Base-by-base conservation (phyloP, 768 basidiomycete genomes). In the Kwoniella sp. region DNA sequence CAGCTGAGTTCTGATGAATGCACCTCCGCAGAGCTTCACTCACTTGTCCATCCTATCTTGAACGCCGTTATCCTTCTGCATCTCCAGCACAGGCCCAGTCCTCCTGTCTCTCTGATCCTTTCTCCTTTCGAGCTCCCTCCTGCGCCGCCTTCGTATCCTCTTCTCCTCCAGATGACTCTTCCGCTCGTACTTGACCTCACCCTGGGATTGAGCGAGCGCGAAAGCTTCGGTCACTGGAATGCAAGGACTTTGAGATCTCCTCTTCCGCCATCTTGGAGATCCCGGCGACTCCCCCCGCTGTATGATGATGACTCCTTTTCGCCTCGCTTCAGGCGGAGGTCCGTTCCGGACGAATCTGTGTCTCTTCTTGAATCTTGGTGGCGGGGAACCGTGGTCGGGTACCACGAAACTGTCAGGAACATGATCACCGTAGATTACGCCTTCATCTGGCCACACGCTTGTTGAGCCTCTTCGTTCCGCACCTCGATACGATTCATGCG, bases 381-480 rank as follows among this genome's bases (percentile, higher is more conserved):
- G 28, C 4, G 37, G 29, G 29, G 17, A 29, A 4, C 52, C 48
- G 17, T 53, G 25, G 17, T 47, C 48, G 15, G 28, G 23, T 4
- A 50, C 48, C 13, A 51, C 2, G 17, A 28, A 26, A n/a, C 20
- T 28, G 15, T 52, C 59, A 34, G 50, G 50, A 13, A 29, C 52
- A 34, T 45, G 34, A 34, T 47, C 47, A 41, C 34, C 55, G 41
- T 47, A 37, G 30, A 29, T 17, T 29, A 37, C 2, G 30, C 41
- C 41, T 7, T 45, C 25, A 55, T 55, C 55, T 0, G 31, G 48
- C 63, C 63, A 65, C 9, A 58, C 15, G 52, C 50, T 58, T 1
- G 63, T 65, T 8, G 63, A 65, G 5, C 63, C 63, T 38, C 47
- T 65, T 28, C 63, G 58, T 54, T 65, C 59, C 2, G 63, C 58